Conservation (phyloP, 352 stramenopile species). For the Pythium angustatum region DNA sequence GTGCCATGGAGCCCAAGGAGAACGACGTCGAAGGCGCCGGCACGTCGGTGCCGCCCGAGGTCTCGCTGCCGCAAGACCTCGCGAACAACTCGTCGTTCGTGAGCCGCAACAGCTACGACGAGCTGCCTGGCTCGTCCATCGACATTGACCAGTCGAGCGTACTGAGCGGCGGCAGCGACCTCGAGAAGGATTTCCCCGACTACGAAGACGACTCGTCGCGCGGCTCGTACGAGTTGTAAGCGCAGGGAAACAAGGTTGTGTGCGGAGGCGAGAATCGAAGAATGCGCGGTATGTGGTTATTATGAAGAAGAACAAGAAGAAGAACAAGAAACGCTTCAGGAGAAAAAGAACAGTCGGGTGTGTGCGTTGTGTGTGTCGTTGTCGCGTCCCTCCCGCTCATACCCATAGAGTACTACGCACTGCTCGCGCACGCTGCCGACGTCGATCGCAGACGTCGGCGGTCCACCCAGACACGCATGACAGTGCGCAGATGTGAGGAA, state of each 20-base stretch:
- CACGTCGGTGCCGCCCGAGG: slow-evolving; percentile 40
- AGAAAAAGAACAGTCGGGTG: too few species aligned
- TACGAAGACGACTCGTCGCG: slow-evolving; percentile 70
- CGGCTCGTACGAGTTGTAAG: slow-evolving; percentile 80
- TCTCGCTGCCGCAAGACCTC: slow-evolving; percentile 40
- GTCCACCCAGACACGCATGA: too few species aligned
- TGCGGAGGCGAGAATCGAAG: background rate
- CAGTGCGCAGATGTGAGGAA: too few species aligned
- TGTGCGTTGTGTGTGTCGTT: too few species aligned
- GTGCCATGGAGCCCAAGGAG: slow-evolving; percentile 79
- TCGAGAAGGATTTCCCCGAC: slow-evolving; percentile 79
- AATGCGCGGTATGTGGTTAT: slow-evolving; percentile 3
- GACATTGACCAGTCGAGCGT: slow-evolving; percentile 68
- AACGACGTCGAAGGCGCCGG: slow-evolving; percentile 59
- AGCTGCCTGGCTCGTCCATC: slow-evolving; percentile 33
- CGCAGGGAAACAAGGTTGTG: background rate
- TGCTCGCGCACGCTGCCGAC: too few species aligned
- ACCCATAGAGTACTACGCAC: too few species aligned
- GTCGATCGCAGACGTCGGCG: too few species aligned
- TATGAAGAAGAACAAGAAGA: slow-evolving; percentile 11
- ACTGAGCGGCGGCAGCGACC: slow-evolving; percentile 62
- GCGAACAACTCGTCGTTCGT: slow-evolving; percentile 40
- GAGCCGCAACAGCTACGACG: slow-evolving; percentile 71
- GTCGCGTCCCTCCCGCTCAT: too few species aligned
- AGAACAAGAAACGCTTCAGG: background rate